A percentile compares a stretch with the other conserved stretches of the same genome.
Evolutionary conservation across 768 basidiomycete genomes (phyloP).

Genomic region (Boletus huronensis): DNA sequence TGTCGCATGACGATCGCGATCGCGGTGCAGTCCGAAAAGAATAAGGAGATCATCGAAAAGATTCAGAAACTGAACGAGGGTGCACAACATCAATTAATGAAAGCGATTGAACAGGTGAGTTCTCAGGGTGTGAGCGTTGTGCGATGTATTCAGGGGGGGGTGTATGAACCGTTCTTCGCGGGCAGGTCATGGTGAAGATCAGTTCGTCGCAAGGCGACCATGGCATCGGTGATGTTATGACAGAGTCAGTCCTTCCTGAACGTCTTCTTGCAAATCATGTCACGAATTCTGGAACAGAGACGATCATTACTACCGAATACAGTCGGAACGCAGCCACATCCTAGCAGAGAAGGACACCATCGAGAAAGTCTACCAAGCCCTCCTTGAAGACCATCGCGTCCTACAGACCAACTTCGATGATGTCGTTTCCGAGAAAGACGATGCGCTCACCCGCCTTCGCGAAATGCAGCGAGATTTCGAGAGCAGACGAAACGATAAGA

Average conservation of each 20-base stretch:
- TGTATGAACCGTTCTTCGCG: neutral
- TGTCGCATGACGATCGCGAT: conserved; percentile 83
- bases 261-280: conserved; percentile 5
- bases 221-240: conserved; percentile 61
- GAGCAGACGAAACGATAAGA: conserved; percentile 60
- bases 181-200: conserved; percentile 75
- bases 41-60: conserved; percentile 83
- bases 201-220: conserved; percentile 45
- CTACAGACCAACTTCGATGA: conserved; percentile 81
- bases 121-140: neutral
- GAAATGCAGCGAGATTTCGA: conserved; percentile 60
- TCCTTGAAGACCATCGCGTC: conserved; percentile 71
- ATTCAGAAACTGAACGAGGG: conserved; percentile 81
- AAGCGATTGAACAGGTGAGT: conserved; percentile 85
- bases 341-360: conserved; percentile 83
- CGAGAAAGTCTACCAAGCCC: conserved; percentile 71
- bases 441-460: conserved; percentile 59
- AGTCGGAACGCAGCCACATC: conserved; percentile 74
- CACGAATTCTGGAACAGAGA: conserved; percentile 47
- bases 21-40: conserved; percentile 84
- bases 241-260: conserved; percentile 57
- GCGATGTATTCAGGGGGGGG: neutral
- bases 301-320: conserved; percentile 85
- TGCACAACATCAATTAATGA: conserved; percentile 89
- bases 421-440: conserved; percentile 71